Base-by-base conservation (phyloP, 768 basidiomycete genomes). In the Antrodiella citrinella region DNA sequence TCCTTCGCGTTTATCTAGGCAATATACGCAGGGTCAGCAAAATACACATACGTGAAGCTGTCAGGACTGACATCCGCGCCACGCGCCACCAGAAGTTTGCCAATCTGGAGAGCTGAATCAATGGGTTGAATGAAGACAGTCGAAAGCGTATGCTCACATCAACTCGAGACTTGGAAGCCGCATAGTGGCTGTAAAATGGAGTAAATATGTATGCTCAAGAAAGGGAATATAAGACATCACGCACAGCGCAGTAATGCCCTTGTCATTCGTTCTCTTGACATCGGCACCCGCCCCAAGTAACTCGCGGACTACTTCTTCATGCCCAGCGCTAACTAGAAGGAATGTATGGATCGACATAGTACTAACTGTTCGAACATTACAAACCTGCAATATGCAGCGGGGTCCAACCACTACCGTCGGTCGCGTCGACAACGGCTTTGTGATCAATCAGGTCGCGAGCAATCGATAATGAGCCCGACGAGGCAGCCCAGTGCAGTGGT, bases 1-100 rank as follows among this genome's bases (percentile, higher is more conserved):
- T 99, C 95, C 69, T 81, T 86, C 41, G 86, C 87, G 62, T 98
- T 99, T 69, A 95, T 88, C 91, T 99, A 62, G 21, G 30, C 18
- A 40, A 11, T 38, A 39, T 22, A 18, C 3, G 45, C 45, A 57
- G 46, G 44, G 58, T 64, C 62, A 67, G 58, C 62, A 62, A 49
- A 59, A 57, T 62, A 65, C 60, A 43, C 7, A 43, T 43, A 22
- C 41, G 51, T 59, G 64, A 55, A 63, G 48, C 47, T 55, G 30
- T 7, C 15, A 15, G 7, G 10, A 77, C 91, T 61, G 70, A 94
- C 94, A 64, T 96, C 91, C 55, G 94, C 94, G 51, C 93, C 92
- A 64, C 88, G 78, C 48, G 81, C 72, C 60, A 97, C 86, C 54
- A 97, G 72, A 30, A 89, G 74, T 67, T 77, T 84, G 57, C 91